Evolutionary conservation across 2,329 filamentous ascomycete species (phyloP), one percentile per base, ranked within the genome.

Genomic region (Zopfia rhizophila): DNA sequence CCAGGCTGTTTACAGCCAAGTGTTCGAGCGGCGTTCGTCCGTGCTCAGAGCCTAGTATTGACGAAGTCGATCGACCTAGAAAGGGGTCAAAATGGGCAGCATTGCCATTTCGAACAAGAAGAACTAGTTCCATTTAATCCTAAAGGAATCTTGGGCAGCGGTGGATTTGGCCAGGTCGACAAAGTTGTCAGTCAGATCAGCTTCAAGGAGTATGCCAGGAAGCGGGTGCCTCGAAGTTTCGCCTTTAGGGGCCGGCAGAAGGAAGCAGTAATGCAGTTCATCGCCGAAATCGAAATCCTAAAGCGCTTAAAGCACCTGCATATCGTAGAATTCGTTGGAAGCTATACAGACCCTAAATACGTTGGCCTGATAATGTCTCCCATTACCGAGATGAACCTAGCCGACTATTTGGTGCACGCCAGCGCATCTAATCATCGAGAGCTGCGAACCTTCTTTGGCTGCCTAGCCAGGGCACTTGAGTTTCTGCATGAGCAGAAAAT

Each of bases 331-430:
- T 56, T 63, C 30, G 53, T 69, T 16, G 60, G 65, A 22, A 65
- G 58, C 33, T 70, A 67, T 38, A 68, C 66, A 2, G 66, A 70
- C 30, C 14, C 53, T 2, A 39, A 54, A 5, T 61, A 52, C 31
- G 45, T 69, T 22, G 60, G 60, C 13, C 36, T 72, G 1, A 53
- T 72, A 17, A 70, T 70, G 64, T 46, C 48, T 14, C 60, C 36
- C 46, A 41, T 60, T 25, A 55, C 60, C 12, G 51, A 63, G 5
- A 55, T 46, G 47, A 47, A 61, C 27, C 45, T 63, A 6, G n/a
- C 14, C 1, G 37, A 38, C 2, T 63, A 60, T 18, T 31, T 63
- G 7, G 49, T 10, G 48, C 61, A 13, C 7, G 18, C 14, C 22
- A 35, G 12, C 5, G 11, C 22, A 23, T 18, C 47, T 8, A 40